Evolutionary conservation across 169 alveolate genomes (phyloP).

Genomic region (Plasmodium chabaudi): DNA sequence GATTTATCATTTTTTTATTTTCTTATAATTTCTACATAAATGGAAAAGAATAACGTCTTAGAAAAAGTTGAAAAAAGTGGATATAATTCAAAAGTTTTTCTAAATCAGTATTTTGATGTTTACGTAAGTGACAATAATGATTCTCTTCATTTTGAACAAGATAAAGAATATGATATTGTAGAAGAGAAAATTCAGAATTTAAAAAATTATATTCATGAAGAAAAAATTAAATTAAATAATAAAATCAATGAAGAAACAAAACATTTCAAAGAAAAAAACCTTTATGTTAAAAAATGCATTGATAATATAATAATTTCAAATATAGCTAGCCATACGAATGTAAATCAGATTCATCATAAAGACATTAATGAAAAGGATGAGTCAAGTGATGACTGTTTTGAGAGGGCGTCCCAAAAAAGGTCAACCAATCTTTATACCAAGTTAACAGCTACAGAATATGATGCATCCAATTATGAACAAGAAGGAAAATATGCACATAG

Average conservation of each 20-base stretch:
- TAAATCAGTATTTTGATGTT: slow-evolving; percentile 24
- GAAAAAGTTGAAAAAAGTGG: slow-evolving; percentile 2
- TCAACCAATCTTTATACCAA: too few species aligned
- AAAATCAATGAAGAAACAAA: slow-evolving; percentile 30
- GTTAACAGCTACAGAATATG: too few species aligned
- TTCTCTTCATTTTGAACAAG: neutral
- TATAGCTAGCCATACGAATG: neutral
- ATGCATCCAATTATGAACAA: too few species aligned
- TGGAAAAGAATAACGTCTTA: slow-evolving; percentile 16
- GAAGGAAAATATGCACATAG: too few species aligned
- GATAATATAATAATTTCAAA: neutral
- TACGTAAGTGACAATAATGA: slow-evolving; percentile 5
- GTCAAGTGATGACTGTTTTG: too few species aligned
- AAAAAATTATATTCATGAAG: neutral
- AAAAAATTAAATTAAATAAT: slow-evolving; percentile 12
- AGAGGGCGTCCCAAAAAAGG: too few species aligned
- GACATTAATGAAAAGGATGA: neutral
- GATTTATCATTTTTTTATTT: neutral
- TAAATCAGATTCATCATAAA: neutral
- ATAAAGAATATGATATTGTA: slow-evolving; percentile 14
- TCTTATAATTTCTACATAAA: neutral
- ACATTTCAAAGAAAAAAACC: slow-evolving; percentile 5
- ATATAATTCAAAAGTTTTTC: slow-evolving; percentile 7
- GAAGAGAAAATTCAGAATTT: neutral
- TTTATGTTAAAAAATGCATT: neutral